Base-by-base conservation (phyloP, 805 yeast species). In the Metschnikowia koreensis region DNA sequence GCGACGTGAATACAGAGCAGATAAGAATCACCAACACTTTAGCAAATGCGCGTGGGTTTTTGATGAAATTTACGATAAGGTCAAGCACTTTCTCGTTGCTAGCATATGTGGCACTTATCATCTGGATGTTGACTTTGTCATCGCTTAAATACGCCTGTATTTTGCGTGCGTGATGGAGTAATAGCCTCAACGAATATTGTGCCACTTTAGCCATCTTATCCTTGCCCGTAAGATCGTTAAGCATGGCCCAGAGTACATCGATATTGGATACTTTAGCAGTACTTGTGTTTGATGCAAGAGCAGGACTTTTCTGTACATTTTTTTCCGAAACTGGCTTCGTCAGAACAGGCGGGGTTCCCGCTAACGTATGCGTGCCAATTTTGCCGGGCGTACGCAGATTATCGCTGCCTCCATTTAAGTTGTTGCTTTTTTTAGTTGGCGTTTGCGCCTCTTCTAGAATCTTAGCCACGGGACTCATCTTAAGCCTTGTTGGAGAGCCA, bases 191-290 rank as follows among this genome's bases (percentile, higher is more conserved):
- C 0, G 79, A 64, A 62, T 85, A 85, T 60, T 83, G 86, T 27
- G 82, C 70, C 9, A 83, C 71, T 58, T 87, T 87, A 26, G 88
- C 87, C 54, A 85, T 53, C 61, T 85, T 84, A 61, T 87, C 94
- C 63, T 86, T 87, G 46, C 93, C 93, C 1, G 81, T 76, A 28
- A 86, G 63, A 44, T 77, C 76, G 47, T 79, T 79, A 47, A 84
- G 63, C 64, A 85, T 66, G 34, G 74, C 71, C 67, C 83, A 76
- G 47, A 83, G 68, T 6, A 84, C 70, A 44, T 79, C 83, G 60
- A 75, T 66, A 11, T 58, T 29, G 7, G 59, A 49, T 7, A 69
- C 63, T 13, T 40, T n/a, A 16, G 34, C 10, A 22, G 22, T 22
- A 22, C 40, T 48, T 6, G 16, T 6, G 26, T 46, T 8, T 7